Evolutionary conservation across 169 alveolate genomes (phyloP), one percentile per base, ranked within the genome.

Genomic region (Plasmodium reichenowi): DNA sequence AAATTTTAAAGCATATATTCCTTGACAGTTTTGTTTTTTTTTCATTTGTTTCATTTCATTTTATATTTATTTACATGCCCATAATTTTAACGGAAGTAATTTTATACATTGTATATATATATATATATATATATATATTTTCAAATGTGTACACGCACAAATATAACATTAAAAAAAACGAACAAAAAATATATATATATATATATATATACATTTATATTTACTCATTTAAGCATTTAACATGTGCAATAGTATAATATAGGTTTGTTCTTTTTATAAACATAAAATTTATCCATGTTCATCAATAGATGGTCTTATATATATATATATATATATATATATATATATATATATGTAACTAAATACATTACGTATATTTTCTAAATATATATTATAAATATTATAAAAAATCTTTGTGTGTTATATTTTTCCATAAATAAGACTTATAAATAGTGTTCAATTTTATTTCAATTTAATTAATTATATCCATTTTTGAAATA

Each of bases 381-480:
- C 8, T 38, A 38, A 5, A 38, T 38, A 7, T 38, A 38, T 38
- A 5, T 5, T 38, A 38, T 12, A 62, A 62, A 62, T 62, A 62
- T 62, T 26, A 8, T 62, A 62, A 26, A 13, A 26, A 20, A 62
- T 62, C 20, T 12, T 17, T 56, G 64, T 56, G 24, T 38, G 47
- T 38, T 38, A 38, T 38, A 38, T 38, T 38, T 66, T 15, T 32
- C n/a, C 50, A 10, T 12, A 29, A n/a, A 7, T 66, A 32, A 66
- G 29, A 17, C 47, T 38, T 66, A 66, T 66, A 66, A 74, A 66
- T 59, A 47, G 17, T 32, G 50, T 60, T n/a, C 4, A 15, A 6
- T 72, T 66, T 66, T 38, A 32, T 60, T 22, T 74, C 52, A 59
- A 74, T 50, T 60, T 43, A 52, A 29, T 59, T 17, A 50, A 60